Conservation (phyloP, 129 eudicot species). For the Rutidosis leptorrhynchoides region DNA sequence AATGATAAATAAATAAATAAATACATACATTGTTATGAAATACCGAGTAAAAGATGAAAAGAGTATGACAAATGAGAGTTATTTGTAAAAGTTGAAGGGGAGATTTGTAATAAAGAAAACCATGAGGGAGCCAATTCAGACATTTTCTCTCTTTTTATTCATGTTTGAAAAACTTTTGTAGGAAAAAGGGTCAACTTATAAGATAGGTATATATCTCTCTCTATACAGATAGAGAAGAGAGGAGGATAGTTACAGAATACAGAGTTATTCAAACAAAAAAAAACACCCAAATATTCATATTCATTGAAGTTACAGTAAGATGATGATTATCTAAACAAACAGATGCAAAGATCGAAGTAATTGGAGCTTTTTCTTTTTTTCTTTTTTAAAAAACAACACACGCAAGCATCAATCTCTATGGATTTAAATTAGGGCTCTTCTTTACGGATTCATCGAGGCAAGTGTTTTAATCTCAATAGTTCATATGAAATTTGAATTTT, state of each 20-base stretch:
- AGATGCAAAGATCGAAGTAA: no score
- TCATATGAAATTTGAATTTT: no score
- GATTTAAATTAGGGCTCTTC: conserved; percentile 26
- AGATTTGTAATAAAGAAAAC: background rate
- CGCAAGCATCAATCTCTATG: conserved; percentile 10
- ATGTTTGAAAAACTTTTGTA: conserved; percentile 22
- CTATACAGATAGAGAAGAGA: conserved; percentile 20
- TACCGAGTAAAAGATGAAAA: no score
- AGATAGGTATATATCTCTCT: no score
- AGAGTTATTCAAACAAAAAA: background rate
- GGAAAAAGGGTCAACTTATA: conserved; percentile 7
- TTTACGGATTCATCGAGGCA: conserved; percentile 36
- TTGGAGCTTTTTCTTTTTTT: no score
- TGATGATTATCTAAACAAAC: no score
- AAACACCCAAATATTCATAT: background rate
- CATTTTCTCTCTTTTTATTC: conserved; percentile 10
- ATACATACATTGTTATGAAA: no score
- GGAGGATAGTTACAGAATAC: conserved; percentile 13
- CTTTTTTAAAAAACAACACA: no score
- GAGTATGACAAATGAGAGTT: background rate
- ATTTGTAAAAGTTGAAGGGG: conserved; percentile 16
- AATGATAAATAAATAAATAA: no score
- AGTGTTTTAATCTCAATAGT: background rate
- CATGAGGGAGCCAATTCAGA: conserved; percentile 3
- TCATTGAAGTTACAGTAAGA: no score